A percentile compares a stretch with the other conserved stretches of the same genome.
Conservation (phyloP, 2,329 filamentous ascomycete genomes). For the Talaromyces islandicus region DNA sequence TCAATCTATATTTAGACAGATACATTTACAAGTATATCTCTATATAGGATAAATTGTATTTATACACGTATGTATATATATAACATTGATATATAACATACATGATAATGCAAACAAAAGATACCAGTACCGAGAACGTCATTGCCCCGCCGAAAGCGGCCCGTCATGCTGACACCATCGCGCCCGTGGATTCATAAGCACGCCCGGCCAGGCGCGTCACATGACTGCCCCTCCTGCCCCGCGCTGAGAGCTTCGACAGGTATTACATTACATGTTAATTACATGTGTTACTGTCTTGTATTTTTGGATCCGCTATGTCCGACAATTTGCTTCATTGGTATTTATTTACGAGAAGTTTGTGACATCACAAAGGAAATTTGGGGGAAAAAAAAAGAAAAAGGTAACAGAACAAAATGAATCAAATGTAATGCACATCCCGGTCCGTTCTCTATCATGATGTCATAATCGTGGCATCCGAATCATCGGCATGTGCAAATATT, state of each 20-base stretch:
- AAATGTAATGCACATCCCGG: not conserved
- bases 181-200: slow-evolving; percentile 1
- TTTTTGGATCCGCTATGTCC: not conserved
- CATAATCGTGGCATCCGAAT: not conserved
- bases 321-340: not conserved
- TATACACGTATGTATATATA: not conserved
- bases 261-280: too few species aligned
- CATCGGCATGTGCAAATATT: not conserved
- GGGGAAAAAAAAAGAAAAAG: not conserved
- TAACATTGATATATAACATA: too few species aligned
- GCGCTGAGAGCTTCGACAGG: not conserved
- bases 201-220: not conserved
- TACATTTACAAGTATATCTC: not conserved
- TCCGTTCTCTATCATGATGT: slow-evolving; percentile 2
- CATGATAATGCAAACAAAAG: too few species aligned
- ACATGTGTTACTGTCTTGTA: too few species aligned
- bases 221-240: not conserved
- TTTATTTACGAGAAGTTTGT: not conserved
- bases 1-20: not conserved
- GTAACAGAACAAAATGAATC: not conserved
- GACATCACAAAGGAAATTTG: not conserved
- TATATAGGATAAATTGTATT: not conserved
- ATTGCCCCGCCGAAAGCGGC: too few species aligned
- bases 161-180: slow-evolving; percentile 3
- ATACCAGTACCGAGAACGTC: too few species aligned